A percentile compares a stretch with the other conserved stretches of the same genome.
Evolutionary conservation across 345 rosid species (phyloP).

Genomic region (Trapa bicornis): DNA sequence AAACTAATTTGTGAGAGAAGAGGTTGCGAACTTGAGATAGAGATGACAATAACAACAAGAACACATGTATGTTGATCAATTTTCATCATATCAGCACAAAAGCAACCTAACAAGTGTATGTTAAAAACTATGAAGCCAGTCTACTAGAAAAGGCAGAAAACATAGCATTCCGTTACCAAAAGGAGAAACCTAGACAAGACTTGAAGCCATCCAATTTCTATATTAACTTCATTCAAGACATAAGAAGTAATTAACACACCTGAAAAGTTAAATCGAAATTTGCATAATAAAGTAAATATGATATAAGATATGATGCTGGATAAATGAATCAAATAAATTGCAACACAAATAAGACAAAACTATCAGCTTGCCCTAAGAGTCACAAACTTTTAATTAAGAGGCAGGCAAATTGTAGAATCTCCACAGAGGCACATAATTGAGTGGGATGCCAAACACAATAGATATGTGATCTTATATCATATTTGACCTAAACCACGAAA

Average conservation of each 20-base stretch:
- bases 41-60: slow-evolving; percentile 63
- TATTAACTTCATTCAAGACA: slow-evolving; percentile 52
- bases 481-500: background rate
- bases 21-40: slow-evolving; percentile 77
- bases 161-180: slow-evolving; percentile 43
- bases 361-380: background rate
- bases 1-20: slow-evolving; percentile 77
- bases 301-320: background rate
- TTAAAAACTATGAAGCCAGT: background rate
- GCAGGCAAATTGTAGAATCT: background rate
- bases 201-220: slow-evolving; percentile 56
- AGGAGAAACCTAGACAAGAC: slow-evolving; percentile 71
- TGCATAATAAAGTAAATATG: background rate
- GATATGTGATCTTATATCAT: background rate
- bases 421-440: background rate
- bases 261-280: slow-evolving; percentile 6
- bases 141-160: background rate
- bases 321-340: background rate
- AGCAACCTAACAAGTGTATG: slow-evolving; percentile 7
- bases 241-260: slow-evolving; percentile 62
- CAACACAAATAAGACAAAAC: background rate
- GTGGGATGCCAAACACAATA: background rate
- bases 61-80: slow-evolving; percentile 44
- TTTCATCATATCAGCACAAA: slow-evolving; percentile 19
- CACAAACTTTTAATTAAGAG: background rate